Evolutionary conservation across 495 filamentous ascomycete species (phyloP).

Genomic region (Hypoxylon trugodes): DNA sequence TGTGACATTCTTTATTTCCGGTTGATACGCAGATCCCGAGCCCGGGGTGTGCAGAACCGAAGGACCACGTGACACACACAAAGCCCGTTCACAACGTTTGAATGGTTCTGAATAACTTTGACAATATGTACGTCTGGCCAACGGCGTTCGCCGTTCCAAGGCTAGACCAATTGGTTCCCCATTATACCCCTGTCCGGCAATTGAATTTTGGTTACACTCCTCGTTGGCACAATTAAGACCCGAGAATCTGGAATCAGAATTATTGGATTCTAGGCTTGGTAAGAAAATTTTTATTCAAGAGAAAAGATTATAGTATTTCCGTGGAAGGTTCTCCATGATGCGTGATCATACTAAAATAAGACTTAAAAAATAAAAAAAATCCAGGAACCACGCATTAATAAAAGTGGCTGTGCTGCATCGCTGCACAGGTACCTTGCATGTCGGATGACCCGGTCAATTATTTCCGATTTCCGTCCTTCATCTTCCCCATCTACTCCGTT

Average conservation of each 20-base stretch:
- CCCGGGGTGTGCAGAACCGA: constrained; percentile 11
- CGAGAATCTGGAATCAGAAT: constrained; percentile 31
- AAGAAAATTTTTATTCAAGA: too few relatives aligned
- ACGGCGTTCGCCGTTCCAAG: constrained; percentile 25
- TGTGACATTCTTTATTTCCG: neutral
- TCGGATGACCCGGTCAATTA: constrained; percentile 27
- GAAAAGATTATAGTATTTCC: neutral
- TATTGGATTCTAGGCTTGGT: constrained; percentile 28
- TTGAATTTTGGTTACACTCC: neutral
- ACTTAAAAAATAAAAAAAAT: too few relatives aligned
- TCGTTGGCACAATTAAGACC: constrained; percentile 20
- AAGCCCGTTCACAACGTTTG: constrained; percentile 23
- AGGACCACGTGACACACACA: constrained; percentile 27
- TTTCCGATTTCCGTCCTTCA: too few relatives aligned
- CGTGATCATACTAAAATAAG: constrained; percentile 1
- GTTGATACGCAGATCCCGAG: constrained; percentile 31
- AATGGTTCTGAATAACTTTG: neutral
- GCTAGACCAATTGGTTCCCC: neutral
- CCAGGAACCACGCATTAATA: neutral
- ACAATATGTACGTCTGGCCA: neutral
- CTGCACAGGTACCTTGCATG: constrained; percentile 28
- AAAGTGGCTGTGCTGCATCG: constrained; percentile 31
- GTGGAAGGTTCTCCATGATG: constrained; percentile 33
- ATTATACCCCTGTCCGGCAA: neutral
- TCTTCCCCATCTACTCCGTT: too few relatives aligned